phyloP scores from a whole-genome alignment of 2,329 filamentous ascomycete genomes.

The Juglanconis juglandina region DNA sequence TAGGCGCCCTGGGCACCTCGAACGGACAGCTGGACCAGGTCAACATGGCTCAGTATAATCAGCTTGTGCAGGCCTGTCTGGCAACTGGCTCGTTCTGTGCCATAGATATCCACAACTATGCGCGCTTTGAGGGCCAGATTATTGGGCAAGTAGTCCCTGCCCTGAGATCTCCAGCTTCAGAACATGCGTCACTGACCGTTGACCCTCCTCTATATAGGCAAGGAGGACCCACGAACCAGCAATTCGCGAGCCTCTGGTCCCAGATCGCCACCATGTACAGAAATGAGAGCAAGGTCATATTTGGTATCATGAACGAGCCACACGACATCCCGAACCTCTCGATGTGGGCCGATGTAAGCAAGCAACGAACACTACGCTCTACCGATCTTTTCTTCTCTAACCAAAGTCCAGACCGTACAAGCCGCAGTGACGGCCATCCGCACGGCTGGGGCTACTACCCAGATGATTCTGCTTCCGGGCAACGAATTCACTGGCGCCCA shows the following conservation, averaged over 20 bases:
- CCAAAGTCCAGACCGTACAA: constrained; percentile 45
- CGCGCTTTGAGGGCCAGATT: constrained; percentile 58
- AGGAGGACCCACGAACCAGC: constrained; percentile 57
- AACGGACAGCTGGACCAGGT: constrained; percentile 41
- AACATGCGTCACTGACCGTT: constrained; percentile 25
- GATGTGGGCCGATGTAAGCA: constrained; percentile 46
- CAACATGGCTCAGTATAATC: constrained; percentile 51
- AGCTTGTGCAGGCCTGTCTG: constrained; percentile 54
- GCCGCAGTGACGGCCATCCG: constrained; percentile 64
- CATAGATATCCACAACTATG: constrained; percentile 58
- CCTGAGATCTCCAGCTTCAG: constrained; percentile 57
- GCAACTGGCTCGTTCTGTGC: constrained; percentile 56
- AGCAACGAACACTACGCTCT: not conserved
- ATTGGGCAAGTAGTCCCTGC: constrained; percentile 59
- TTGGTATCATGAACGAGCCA: constrained; percentile 70
- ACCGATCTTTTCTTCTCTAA: not conserved
- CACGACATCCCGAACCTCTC: constrained; percentile 53
- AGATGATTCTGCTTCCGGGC: constrained; percentile 64
- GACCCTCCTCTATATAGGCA: constrained; percentile 60
- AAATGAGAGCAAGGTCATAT: constrained; percentile 49
- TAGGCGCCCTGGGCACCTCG: constrained; percentile 25
- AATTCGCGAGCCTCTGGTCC: constrained; percentile 61
- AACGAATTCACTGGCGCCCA: constrained; percentile 54
- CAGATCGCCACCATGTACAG: constrained; percentile 58
- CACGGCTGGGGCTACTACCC: constrained; percentile 56